Evolutionary conservation across 768 basidiomycete species (phyloP), one percentile per base, ranked within the genome.

Genomic region (Scleroderma citrinum): DNA sequence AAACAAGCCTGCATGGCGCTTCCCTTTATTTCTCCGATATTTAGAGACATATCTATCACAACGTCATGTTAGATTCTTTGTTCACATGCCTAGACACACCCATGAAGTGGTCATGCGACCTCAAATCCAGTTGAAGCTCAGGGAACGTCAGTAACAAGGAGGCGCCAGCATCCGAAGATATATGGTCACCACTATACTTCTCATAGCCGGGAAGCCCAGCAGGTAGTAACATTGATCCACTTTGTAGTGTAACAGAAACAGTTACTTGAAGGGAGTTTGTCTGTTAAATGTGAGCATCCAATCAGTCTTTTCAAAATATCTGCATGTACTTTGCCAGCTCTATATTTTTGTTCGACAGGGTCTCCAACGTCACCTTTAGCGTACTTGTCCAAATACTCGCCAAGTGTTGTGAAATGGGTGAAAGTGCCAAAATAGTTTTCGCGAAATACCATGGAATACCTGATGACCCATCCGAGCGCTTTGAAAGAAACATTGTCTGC

Each of bases 381-480:
- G 36, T 81, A 76, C 59, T 82, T 86, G 46, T 84, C 78, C 40
- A 92, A 70, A 62, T 92, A 95, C 69, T 98, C 95, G 19, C 76
- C 78, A 36, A 92, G 73, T 1, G 91, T 96, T 3, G 85, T 83
- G 58, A 94, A 97, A 56, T 95, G 88, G 2, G 92, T 96, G 67
- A 96, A 98, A 5, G 81, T 76, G 11, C 95, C 95, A 44, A 97
- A 82, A 66, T 98, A 98, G 66, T 97, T 97, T 59, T 95, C 92
- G 40, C 87, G 82, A 50, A 96, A 60, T 35, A 85, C 81, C 82
- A 98, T 87, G 55, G 95, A 76, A 60, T 92, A 84, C 32, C 93
- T 82, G 51, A 94, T 78, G 2, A 83, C 82, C 94, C 94, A 96
- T 20, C 92, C 94, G 46, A 92, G 69, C 2, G 75, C 71, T 62